Evolutionary conservation across 2,329 filamentous ascomycete genomes (phyloP), one percentile per base, ranked within the genome.

Genomic region (Ascochyta koolunga): DNA sequence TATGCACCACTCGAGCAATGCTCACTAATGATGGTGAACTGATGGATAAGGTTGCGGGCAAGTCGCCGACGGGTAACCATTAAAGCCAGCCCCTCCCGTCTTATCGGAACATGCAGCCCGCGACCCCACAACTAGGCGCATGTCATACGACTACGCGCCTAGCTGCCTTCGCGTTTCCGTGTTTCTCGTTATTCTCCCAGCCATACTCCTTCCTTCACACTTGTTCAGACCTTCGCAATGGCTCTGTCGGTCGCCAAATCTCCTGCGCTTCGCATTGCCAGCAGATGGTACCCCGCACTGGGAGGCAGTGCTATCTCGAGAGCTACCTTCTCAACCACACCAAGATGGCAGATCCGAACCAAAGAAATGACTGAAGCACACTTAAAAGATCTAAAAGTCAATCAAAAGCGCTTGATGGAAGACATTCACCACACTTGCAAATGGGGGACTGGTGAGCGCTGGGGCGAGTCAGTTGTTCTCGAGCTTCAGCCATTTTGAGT

Each of bases 371-470:
- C 79, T 18, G 79, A 83, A 40, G 70, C 79, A 16, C 75, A 83
- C 32, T 72, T 87, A 31, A 75, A 74, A 33, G 78, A 76, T 24
- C 69, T 89, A 46, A 83, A 81, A 53, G 82, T 88, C 33, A 81
- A 88, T 59, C 78, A 83, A 61, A 76, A 79, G 13, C 80, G 87
- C 58, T 69, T 90, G 59, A 86, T 88, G 77, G 78, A 81, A 22
- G 82, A 86, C 54, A 78, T 90, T 11, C 88, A 90, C 70, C 69
- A 84, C 54, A 88, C 86, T 2, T 88, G 84, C 67, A 79, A 86
- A 74, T 90, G 86, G 82, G 88, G 88, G 0, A 80, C 77, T 38
- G 88, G 87, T 0, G 81, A 87, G 59, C 75, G 80, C 74, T 90
- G 87, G 86, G 87, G 87, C 74, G 78, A 82, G 87, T 87, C 79